A percentile compares a stretch with the other conserved stretches of the same genome.
phyloP scores from a whole-genome alignment of 2,329 filamentous ascomycete genomes.

The Alternaria sp. region DNA sequence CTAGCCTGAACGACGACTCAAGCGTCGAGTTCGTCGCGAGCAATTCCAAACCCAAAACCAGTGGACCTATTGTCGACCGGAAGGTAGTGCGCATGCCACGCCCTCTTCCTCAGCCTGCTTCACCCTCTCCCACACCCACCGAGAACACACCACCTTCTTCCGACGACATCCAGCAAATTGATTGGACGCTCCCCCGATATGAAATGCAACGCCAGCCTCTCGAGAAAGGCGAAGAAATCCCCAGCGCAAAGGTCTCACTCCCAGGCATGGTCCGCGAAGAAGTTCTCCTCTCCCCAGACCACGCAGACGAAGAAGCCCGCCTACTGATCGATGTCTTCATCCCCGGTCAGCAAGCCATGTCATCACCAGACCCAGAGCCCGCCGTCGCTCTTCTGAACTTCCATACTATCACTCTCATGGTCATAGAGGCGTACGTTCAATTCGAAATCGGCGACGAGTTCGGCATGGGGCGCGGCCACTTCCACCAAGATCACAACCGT shows the following conservation, averaged over 20 bases:
- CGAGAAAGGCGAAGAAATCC: conserved; percentile 12
- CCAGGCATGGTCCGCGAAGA: conserved; percentile 47
- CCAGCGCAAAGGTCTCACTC: conserved; percentile 43
- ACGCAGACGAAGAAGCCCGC: conserved; percentile 29
- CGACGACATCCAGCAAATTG: neutral
- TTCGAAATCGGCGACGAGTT: conserved; percentile 36
- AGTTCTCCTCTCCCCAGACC: conserved; percentile 35
- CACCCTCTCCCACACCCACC: neutral
- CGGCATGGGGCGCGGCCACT: conserved; percentile 16
- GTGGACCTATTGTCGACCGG: neutral
- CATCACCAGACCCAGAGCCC: conserved; percentile 25
- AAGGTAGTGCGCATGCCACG: neutral
- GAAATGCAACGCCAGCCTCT: conserved; percentile 21
- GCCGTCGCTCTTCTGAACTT: conserved; percentile 40
- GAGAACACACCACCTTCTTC: neutral
- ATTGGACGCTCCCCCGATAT: conserved; percentile 29
- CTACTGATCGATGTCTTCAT: conserved; percentile 40
- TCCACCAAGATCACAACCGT: conserved; percentile 9
- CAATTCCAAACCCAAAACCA: neutral
- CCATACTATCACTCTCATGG: conserved; percentile 41
- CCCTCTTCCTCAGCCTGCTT: neutral
- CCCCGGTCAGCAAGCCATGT: conserved; percentile 28
- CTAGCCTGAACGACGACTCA: conserved; percentile 1
- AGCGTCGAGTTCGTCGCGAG: conserved; percentile 1
- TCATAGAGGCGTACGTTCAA: conserved; percentile 36